Conservation (phyloP, 106 monocot genomes). For the Chionographis japonica region DNA sequence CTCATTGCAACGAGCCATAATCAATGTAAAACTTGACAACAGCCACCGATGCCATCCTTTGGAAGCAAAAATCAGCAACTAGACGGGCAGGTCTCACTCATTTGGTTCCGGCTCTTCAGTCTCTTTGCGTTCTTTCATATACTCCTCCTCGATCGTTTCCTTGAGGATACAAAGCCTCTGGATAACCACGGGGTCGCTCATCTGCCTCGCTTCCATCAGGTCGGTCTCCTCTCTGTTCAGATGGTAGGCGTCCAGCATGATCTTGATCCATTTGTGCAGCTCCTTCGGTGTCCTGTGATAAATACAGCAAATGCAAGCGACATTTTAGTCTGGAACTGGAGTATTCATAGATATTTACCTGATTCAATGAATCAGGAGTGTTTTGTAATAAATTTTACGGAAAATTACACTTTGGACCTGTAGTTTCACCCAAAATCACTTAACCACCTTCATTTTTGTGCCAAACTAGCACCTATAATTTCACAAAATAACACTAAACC, state of each 20-base stretch:
- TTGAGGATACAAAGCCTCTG: slow-evolving; percentile 80
- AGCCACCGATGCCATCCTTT: too few relatives aligned
- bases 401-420: too few relatives aligned
- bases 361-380: neutral
- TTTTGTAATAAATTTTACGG: neutral
- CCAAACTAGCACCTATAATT: too few relatives aligned
- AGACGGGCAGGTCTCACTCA: neutral
- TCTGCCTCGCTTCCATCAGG: slow-evolving; percentile 60
- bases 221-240: slow-evolving; percentile 88
- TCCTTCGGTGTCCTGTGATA: slow-evolving; percentile 80
- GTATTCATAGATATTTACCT: too few relatives aligned
- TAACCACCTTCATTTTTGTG: too few relatives aligned
- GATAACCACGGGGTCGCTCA: slow-evolving; percentile 83
- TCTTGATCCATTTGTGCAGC: slow-evolving; percentile 93
- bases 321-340: neutral
- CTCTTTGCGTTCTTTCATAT: slow-evolving; percentile 46
- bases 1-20: too few relatives aligned
- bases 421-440: too few relatives aligned
- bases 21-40: too few relatives aligned
- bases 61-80: too few relatives aligned
- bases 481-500: too few relatives aligned
- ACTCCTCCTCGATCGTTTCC: slow-evolving; percentile 83
- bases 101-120: slow-evolving; percentile 13
- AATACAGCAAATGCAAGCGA: neutral
- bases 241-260: slow-evolving; percentile 81